These are phyloP conservation scores for Capsella rubella DNA, from an alignment of 441 rosid species.

Conservation along the genomic window DNA sequence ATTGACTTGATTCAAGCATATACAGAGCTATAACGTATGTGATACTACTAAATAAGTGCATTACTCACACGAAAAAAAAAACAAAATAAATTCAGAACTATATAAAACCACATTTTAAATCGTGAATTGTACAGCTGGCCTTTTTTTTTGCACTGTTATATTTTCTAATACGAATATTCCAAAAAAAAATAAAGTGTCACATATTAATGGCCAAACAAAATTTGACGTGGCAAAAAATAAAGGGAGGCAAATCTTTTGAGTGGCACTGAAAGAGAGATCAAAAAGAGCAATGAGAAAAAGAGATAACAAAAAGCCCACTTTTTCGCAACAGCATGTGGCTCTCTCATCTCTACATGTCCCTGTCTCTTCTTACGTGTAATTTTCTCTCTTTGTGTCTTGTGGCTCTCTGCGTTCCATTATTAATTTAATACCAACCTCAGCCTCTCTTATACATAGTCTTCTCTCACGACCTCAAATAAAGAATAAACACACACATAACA, in stretches of 20 bases:
- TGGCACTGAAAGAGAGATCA: slow-evolving; percentile 42
- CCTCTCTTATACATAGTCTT: slow-evolving; percentile 32
- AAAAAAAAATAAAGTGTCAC: background rate
- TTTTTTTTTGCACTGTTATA: too few relatives aligned
- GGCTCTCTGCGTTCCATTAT: slow-evolving; percentile 32
- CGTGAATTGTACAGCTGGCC: too few relatives aligned
- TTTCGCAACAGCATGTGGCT: slow-evolving; percentile 66
- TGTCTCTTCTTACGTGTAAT: slow-evolving; percentile 56
- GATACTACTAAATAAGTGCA: too few relatives aligned
- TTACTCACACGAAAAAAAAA: too few relatives aligned
- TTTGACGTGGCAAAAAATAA: slow-evolving; percentile 35
- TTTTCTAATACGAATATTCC: background rate
- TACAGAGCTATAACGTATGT: too few relatives aligned
- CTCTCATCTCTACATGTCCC: slow-evolving; percentile 43
- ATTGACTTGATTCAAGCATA: too few relatives aligned
- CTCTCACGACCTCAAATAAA: slow-evolving; percentile 18
- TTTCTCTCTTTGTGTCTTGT: slow-evolving; percentile 36
- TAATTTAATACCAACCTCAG: slow-evolving; percentile 31
- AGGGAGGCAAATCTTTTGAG: slow-evolving; percentile 27
- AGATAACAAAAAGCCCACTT: slow-evolving; percentile 56
- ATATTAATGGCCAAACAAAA: slow-evolving; percentile 16
- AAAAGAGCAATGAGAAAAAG: slow-evolving; percentile 46
- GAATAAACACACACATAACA: slow-evolving; percentile 28
- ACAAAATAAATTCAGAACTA: too few relatives aligned
- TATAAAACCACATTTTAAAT: too few relatives aligned